A percentile compares a stretch with the other conserved stretches of the same genome.
Conservation (phyloP, 2,329 filamentous ascomycete genomes). For the Tolypocladium nubicola region DNA sequence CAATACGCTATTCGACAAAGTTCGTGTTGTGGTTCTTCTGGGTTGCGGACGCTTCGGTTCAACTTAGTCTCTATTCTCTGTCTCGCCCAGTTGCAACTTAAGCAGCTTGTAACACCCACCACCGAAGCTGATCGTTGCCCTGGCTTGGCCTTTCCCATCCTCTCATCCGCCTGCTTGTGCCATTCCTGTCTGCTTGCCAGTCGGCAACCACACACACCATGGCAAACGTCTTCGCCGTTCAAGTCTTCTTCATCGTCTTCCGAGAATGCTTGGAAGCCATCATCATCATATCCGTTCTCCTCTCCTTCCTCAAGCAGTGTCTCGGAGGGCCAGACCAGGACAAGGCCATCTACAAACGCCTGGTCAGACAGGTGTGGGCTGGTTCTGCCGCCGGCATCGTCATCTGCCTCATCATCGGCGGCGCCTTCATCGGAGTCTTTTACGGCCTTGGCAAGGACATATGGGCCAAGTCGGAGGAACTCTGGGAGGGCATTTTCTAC, state of each 20-base stretch:
- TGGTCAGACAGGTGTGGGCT: background rate
- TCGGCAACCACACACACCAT: background rate
- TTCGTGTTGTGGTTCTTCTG: background rate
- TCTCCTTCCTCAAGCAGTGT: background rate
- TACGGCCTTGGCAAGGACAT: background rate
- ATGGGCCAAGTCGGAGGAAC: background rate
- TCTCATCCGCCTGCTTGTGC: background rate
- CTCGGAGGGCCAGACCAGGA: background rate
- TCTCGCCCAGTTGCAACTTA: background rate
- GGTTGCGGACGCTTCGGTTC: background rate
- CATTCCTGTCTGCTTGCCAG: background rate
- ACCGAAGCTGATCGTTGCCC: background rate
- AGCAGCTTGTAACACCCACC: background rate
- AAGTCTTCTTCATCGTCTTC: slow-evolving; percentile 77
- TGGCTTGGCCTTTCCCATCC: background rate
- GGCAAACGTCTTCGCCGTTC: slow-evolving; percentile 55
- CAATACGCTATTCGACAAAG: background rate
- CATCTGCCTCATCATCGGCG: background rate
- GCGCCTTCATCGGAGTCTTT: background rate
- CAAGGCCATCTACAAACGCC: background rate
- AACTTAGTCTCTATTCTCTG: background rate
- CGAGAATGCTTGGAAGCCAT: slow-evolving; percentile 67
- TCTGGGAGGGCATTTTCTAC: background rate
- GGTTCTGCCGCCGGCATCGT: background rate
- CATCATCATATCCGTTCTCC: slow-evolving; percentile 69